Evolutionary conservation across 495 filamentous ascomycete species (phyloP).

Genomic region (Aspergillus leporis): DNA sequence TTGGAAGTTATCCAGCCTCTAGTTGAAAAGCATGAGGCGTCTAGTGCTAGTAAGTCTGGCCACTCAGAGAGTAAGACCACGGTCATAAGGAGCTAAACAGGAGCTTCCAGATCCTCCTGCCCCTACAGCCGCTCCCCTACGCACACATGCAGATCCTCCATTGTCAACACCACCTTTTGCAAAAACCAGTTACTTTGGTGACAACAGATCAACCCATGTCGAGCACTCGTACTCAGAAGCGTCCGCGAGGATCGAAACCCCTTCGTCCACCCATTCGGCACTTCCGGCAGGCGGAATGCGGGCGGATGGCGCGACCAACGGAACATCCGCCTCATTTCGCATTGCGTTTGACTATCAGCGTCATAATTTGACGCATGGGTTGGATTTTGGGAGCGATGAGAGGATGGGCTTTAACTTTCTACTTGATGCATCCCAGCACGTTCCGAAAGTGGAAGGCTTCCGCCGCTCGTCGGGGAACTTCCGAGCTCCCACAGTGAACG

Average conservation of each 20-base stretch:
- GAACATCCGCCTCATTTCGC: conserved; percentile 29
- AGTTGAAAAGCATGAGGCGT: conserved; percentile 33
- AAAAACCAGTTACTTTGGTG: conserved; percentile 23
- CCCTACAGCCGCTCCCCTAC: conserved; percentile 13
- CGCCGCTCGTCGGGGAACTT: conserved; percentile 32
- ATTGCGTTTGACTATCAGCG: conserved; percentile 51
- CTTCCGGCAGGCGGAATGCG: conserved; percentile 26
- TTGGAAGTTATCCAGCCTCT: conserved; percentile 67
- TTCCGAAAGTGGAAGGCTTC: conserved; percentile 40
- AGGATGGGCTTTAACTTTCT: conserved; percentile 69
- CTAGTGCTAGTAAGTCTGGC: conserved; percentile 22
- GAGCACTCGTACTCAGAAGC: conserved; percentile 36
- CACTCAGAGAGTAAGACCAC: background rate
- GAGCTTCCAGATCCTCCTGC: conserved; percentile 9
- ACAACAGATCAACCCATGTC: conserved; percentile 10
- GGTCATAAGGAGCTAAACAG: conserved; percentile 1
- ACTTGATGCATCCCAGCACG: conserved; percentile 53
- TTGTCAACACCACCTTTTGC: conserved; percentile 27
- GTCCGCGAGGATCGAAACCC: conserved; percentile 35
- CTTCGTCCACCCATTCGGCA: conserved; percentile 39
- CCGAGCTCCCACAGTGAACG: conserved; percentile 25
- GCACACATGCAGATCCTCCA: conserved; percentile 23
- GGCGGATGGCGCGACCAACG: conserved; percentile 29
- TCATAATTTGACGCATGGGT: conserved; percentile 52
- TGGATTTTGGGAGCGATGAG: conserved; percentile 58